A percentile compares a stretch with the other conserved stretches of the same genome.
phyloP scores from a whole-genome alignment of 2,329 filamentous ascomycete genomes.

The Fusarium torreyae region DNA sequence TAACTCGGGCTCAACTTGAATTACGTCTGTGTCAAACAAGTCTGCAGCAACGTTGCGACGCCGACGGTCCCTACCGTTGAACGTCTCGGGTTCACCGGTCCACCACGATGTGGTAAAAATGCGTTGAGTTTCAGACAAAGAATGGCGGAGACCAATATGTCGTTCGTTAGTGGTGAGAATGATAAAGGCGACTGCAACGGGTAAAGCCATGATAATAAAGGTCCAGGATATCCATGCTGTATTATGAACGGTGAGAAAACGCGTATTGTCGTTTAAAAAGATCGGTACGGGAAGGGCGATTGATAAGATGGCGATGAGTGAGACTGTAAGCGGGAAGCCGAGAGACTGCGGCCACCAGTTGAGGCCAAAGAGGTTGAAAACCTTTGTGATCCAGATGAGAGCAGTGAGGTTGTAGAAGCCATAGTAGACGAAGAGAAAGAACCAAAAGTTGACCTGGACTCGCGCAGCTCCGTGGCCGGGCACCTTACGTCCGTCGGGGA shows the following conservation, averaged over 20 bases:
- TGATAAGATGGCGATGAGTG: constrained; percentile 72
- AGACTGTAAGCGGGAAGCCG: constrained; percentile 75
- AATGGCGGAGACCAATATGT: constrained; percentile 72
- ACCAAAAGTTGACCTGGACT: constrained; percentile 79
- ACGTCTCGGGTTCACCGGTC: constrained; percentile 70
- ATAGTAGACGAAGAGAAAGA: constrained; percentile 79
- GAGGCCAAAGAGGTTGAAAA: constrained; percentile 79
- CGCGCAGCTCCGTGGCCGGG: constrained; percentile 75
- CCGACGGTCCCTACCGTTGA: constrained; percentile 61
- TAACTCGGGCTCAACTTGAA: constrained; percentile 46
- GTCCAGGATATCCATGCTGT: constrained; percentile 79
- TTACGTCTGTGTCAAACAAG: constrained; percentile 57
- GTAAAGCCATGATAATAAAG: constrained; percentile 78
- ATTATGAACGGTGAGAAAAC: constrained; percentile 72
- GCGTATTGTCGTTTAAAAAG: constrained; percentile 68
- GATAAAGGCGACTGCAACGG: constrained; percentile 75
- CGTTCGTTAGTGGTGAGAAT: constrained; percentile 76
- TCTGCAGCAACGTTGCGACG: constrained; percentile 57
- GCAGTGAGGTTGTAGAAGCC: constrained; percentile 78
- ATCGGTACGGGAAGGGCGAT: constrained; percentile 72
- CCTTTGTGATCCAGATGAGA: constrained; percentile 79
- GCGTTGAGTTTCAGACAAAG: constrained; percentile 76
- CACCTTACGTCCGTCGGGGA: constrained; percentile 57
- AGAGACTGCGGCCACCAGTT: constrained; percentile 79
- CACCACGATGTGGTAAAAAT: constrained; percentile 78